phyloP scores from a whole-genome alignment of 2,329 filamentous ascomycete species.

The Aspergillus ruber region DNA sequence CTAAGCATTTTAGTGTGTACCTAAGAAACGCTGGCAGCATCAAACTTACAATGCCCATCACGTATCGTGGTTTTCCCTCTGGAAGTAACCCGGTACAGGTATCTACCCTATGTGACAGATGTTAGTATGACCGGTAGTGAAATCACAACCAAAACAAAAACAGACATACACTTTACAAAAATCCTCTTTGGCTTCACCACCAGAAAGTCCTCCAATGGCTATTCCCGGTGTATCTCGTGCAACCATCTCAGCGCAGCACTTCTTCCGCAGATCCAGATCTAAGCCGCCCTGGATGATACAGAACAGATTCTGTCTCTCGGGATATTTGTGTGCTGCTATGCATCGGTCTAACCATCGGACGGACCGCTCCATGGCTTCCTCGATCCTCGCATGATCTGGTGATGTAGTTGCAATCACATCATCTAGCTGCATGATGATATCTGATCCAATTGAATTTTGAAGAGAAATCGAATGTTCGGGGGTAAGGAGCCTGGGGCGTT shows the following conservation, averaged over 20 bases:
- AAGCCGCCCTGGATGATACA: slow-evolving; percentile 97
- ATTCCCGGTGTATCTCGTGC: slow-evolving; percentile 88
- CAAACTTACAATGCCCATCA: slow-evolving; percentile 77
- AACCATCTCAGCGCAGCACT: slow-evolving; percentile 85
- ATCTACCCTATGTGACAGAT: slow-evolving; percentile 49
- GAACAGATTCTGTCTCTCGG: slow-evolving; percentile 82
- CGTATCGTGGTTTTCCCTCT: slow-evolving; percentile 89
- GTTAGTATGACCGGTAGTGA: slow-evolving; percentile 5
- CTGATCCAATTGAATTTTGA: slow-evolving; percentile 94
- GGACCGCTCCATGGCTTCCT: slow-evolving; percentile 89
- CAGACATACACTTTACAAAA: slow-evolving; percentile 68
- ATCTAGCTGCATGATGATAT: slow-evolving; percentile 99
- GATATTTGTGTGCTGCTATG: slow-evolving; percentile 80
- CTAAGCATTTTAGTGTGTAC: slow-evolving; percentile 23
- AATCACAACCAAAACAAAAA: neutral
- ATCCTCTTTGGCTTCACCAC: slow-evolving; percentile 87
- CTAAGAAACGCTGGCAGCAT: neutral
- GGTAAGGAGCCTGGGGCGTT: slow-evolving; percentile 62
- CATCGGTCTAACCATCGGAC: slow-evolving; percentile 95
- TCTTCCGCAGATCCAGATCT: slow-evolving; percentile 73
- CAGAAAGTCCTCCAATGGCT: slow-evolving; percentile 89
- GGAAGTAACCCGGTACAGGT: slow-evolving; percentile 81
- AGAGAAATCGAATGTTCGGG: slow-evolving; percentile 94
- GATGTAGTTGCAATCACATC: slow-evolving; percentile 96
- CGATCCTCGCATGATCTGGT: slow-evolving; percentile 78